Base-by-base conservation (phyloP, 164 flowering plant genomes). In the Kingdonia uniflora region DNA sequence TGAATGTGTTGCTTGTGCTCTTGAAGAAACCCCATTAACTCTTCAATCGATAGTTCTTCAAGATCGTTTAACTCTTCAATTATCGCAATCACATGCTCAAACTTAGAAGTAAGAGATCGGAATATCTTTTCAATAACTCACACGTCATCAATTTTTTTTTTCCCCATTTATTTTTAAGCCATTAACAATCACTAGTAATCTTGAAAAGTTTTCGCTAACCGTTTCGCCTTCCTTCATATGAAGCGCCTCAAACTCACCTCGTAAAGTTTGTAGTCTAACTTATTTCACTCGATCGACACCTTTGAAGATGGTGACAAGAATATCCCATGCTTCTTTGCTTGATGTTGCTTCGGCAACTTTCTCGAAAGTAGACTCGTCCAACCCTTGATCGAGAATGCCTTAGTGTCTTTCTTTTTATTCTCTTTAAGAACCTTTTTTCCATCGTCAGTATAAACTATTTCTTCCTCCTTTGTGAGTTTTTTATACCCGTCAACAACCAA, bases 21-120 rank as follows among this genome's bases (percentile, higher is more conserved):
- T 45, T 45, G 24, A 11, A 45, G 49, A 45, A 13, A 17, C 11
- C 49, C 49, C 49, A n/a, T n/a, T n/a, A n/a, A n/a, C n/a, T n/a
- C n/a, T n/a, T n/a, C n/a, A n/a, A n/a, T n/a, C n/a, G n/a, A 45
- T 17, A 5, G 1, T 5, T 11, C 1, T 5, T 41, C 44, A n/a
- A 41, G 16, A 19, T 41, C 44, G 17, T 11, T 41, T 14, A 2
- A 41, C 14, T 41, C 16, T 14, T 41, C 16, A 14, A 41, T 41
- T 2, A 19, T 19, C 16, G 44, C 14, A 19, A 41, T 14, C 14
- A 41, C 44, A 41, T 41, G 44, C 1, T 41, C 44, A 41, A 2
- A 41, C 16, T 41, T 41, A 14, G 11, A 0, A 41, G 14, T 41
- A 11, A 41, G 44, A 11, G 44, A 41, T 11, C 44, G 11, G 14